phyloP scores from a whole-genome alignment of 2,329 filamentous ascomycete species.

The Conoideocrella luteorostrata region DNA sequence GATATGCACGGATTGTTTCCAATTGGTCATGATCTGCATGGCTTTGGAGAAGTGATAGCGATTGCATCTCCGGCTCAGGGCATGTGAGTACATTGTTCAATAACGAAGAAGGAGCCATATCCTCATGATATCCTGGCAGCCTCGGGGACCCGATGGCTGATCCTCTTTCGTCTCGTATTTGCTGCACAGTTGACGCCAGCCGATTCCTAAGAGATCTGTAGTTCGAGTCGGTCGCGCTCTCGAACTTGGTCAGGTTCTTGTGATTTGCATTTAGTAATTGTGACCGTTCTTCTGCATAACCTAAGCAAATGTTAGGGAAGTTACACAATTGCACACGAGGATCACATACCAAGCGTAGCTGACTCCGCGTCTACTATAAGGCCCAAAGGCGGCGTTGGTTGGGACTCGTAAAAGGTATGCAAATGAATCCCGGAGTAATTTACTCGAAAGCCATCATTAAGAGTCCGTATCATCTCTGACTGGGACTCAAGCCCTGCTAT shows the following conservation, averaged over 20 bases:
- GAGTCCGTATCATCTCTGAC: background rate
- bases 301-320: background rate
- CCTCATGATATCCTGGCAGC: no score
- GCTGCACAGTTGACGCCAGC: background rate
- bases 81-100: no score
- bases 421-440: background rate
- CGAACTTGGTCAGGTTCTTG: background rate
- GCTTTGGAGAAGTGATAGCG: background rate
- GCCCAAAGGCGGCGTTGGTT: background rate
- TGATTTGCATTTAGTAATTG: background rate
- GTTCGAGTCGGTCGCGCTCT: background rate
- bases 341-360: background rate
- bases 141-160: no score
- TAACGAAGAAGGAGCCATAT: no score
- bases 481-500: background rate
- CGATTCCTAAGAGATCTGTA: background rate
- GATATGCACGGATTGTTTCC: background rate
- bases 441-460: background rate
- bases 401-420: background rate
- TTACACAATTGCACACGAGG: background rate
- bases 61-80: background rate
- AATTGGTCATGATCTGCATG: background rate
- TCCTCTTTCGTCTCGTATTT: background rate
- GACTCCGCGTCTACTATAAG: background rate
- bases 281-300: background rate